phyloP scores from a whole-genome alignment of 108 stramenopile species.

The Schizochytrium sp. region DNA sequence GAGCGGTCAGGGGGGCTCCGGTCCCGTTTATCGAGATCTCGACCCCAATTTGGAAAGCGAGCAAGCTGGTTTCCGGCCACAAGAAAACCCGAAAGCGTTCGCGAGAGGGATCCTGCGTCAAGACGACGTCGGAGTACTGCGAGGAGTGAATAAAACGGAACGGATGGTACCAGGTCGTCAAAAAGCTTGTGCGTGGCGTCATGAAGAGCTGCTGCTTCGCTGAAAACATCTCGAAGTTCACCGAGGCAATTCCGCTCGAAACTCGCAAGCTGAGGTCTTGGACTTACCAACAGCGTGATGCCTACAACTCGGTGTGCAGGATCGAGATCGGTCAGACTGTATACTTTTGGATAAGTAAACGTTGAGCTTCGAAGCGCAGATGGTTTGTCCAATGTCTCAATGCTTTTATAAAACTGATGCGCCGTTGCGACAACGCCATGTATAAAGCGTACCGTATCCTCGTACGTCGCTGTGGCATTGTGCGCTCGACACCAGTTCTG shows the following conservation, averaged over 20 bases:
- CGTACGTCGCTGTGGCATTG: not conserved
- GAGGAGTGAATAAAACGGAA: not conserved
- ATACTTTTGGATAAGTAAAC: not conserved
- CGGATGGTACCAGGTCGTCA: not conserved
- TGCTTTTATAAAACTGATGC: not conserved
- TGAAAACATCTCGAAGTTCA: not conserved
- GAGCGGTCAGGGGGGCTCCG: no score
- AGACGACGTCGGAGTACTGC: not conserved
- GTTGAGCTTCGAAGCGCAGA: not conserved
- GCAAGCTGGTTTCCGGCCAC: not conserved
- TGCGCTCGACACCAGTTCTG: not conserved
- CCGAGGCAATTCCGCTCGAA: not conserved
- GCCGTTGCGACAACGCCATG: not conserved
- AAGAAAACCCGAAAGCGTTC: not conserved
- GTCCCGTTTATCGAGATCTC: not conserved
- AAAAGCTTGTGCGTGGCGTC: not conserved
- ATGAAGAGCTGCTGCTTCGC: not conserved
- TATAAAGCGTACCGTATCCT: not conserved
- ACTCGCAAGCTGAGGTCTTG: not conserved
- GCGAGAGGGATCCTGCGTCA: not conserved
- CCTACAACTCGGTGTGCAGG: not conserved
- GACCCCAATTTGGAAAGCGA: not conserved
- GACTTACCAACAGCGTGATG: not conserved
- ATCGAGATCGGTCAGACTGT: not conserved
- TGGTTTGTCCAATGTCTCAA: not conserved